Evolutionary conservation across 2,329 filamentous ascomycete species (phyloP).

Genomic region (Fusarium annulatum): DNA sequence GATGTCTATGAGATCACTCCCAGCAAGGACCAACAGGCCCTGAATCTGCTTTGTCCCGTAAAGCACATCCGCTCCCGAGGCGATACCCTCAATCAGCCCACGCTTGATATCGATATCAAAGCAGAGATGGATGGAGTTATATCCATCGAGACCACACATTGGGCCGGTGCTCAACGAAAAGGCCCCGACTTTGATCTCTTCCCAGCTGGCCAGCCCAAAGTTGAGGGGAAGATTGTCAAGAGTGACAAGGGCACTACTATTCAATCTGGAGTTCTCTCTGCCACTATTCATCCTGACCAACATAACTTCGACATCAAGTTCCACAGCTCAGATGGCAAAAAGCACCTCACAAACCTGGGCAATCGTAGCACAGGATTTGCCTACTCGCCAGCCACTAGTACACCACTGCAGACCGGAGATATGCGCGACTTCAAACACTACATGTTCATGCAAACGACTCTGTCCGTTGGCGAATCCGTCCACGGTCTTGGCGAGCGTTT

Average conservation of each 20-base stretch:
- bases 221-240: constrained; percentile 45
- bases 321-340: constrained; percentile 51
- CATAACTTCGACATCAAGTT: constrained; percentile 55
- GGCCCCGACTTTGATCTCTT: constrained; percentile 56
- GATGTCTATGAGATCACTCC: constrained; percentile 66
- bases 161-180: constrained; percentile 51
- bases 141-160: constrained; percentile 55
- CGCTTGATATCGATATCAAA: constrained; percentile 57
- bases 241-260: constrained; percentile 52
- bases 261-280: constrained; percentile 50
- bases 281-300: constrained; percentile 50
- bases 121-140: constrained; percentile 55
- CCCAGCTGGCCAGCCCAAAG: constrained; percentile 48
- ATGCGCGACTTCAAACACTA: constrained; percentile 62
- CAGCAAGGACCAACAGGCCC: constrained; percentile 56
- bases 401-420: constrained; percentile 49
- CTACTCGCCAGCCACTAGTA: constrained; percentile 49
- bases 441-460: constrained; percentile 66
- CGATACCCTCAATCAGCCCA: constrained; percentile 66
- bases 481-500: constrained; percentile 83
- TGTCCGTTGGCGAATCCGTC: constrained; percentile 72
- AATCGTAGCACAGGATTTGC: constrained; percentile 55
- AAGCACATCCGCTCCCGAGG: constrained; percentile 63
- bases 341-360: constrained; percentile 53
- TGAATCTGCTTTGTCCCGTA: constrained; percentile 67